Base-by-base conservation (phyloP, 2,329 filamentous ascomycete species). In the Stachybotrys chlorohalonatus region DNA sequence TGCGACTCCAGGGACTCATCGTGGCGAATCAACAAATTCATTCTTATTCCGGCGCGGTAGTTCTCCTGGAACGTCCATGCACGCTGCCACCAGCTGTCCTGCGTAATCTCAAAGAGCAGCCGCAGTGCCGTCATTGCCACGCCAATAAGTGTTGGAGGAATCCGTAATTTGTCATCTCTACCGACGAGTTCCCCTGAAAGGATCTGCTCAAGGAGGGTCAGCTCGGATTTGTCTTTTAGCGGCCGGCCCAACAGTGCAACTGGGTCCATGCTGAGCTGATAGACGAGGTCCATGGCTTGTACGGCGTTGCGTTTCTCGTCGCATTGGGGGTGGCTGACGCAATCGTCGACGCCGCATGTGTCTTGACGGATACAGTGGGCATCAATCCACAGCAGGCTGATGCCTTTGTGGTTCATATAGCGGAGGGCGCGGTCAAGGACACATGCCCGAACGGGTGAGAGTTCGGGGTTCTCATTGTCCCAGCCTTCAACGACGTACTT, bases 61-160 rank as follows among this genome's bases (percentile, higher is more conserved):
- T 66, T 70, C 53, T 70, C 66, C 16, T 70, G 67, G 31, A 67
- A 70, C 0, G 64, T 69, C 66, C 67, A 70, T 3, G 65, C 67
- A 13, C 66, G 59, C 0, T 52, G 55, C 66, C 65, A 70, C 67
- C 65, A 69, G 5, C 51, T 47, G 8, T 67, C 66, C 1, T 32
- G 45, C 0, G 63, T 68, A 42, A 69, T 65, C 11, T 59, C 54
- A 8, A 54, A 36, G 2, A 69, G 51, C 1, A 69, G 17, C 0
- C 47, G 3, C 0, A 69, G 39, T 30, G 62, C 63, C 8, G 59
- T 54, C 5, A 8, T 54, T 1, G 59, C 65, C 47, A 56, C 39
- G 0, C 31, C 8, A 11, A 55, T 24, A 24, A 2, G 2, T 7
- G 52, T 49, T 15, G 57, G 53, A 0, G 8, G 39, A 11, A 53